Percentiles rank a stretch among this genome's conserved stretches.
phyloP scores from a whole-genome alignment of 805 yeast species.

The Ogataea haglerorum region DNA sequence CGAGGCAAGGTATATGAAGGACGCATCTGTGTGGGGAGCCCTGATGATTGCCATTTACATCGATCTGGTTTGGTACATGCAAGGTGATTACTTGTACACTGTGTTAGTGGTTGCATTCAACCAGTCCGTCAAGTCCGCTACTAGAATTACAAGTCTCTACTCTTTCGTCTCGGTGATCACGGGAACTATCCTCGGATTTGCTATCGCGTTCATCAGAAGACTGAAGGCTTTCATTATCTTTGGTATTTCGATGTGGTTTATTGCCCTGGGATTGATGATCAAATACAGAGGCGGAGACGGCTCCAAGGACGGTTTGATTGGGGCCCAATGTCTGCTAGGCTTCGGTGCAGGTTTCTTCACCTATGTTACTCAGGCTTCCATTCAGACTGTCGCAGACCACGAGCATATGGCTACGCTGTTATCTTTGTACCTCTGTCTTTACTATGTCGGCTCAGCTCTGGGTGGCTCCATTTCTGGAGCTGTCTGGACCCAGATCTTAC shows the following conservation, averaged over 20 bases:
- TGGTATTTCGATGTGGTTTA: conserved; percentile 57
- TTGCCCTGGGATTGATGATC: conserved; percentile 58
- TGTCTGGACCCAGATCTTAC: conserved; percentile 62
- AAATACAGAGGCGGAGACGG: conserved; percentile 50
- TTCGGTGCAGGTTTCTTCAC: conserved; percentile 75
- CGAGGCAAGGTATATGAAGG: conserved; percentile 56
- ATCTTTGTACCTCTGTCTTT: conserved; percentile 53
- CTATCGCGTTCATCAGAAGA: conserved; percentile 47
- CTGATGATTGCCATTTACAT: conserved; percentile 53
- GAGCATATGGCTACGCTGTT: conserved; percentile 62
- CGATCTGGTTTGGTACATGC: conserved; percentile 65
- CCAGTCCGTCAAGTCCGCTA: conserved; percentile 59
- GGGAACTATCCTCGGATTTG: conserved; percentile 57
- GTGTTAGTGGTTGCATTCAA: conserved; percentile 62
- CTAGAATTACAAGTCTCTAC: conserved; percentile 58
- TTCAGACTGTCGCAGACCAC: conserved; percentile 57
- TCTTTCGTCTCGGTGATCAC: conserved; percentile 63
- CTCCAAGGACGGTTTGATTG: conserved; percentile 57
- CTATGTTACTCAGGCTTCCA: conserved; percentile 58
- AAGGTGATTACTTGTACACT: conserved; percentile 64
- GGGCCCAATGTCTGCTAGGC: conserved; percentile 60
- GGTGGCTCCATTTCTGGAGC: conserved; percentile 69
- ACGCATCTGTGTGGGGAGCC: conserved; percentile 77
- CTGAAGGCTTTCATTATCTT: conserved; percentile 57
- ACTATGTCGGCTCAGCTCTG: conserved; percentile 60